A percentile compares a stretch with the other conserved stretches of the same genome.
phyloP scores from a whole-genome alignment of 2,329 filamentous ascomycete genomes.

The Metarhizium sp. region DNA sequence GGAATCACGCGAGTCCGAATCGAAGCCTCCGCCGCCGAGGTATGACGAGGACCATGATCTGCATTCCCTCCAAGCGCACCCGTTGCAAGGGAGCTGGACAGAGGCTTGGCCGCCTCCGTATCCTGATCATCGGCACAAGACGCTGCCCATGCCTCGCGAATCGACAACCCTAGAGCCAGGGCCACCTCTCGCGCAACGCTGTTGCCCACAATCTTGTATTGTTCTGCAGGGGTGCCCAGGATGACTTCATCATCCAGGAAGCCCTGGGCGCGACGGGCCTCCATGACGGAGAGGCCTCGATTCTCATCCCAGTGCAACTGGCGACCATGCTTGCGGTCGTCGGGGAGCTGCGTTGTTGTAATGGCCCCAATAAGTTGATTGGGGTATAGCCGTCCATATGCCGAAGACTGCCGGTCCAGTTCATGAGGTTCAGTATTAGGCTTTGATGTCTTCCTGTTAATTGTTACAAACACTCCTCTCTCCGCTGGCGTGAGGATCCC shows the following conservation, averaged over 20 bases:
- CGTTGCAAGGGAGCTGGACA: background rate
- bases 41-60: background rate
- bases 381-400: conserved; percentile 45
- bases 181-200: conserved; percentile 63
- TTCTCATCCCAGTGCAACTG: conserved; percentile 57
- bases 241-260: conserved; percentile 63
- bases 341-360: conserved; percentile 39
- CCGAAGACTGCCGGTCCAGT: conserved; percentile 23
- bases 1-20: background rate
- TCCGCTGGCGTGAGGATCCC: conserved; percentile 30
- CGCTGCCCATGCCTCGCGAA: conserved; percentile 44
- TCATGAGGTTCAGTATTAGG: too few species aligned
- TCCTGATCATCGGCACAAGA: conserved; percentile 6
- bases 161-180: conserved; percentile 52
- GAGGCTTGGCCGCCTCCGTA: background rate
- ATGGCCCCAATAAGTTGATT: conserved; percentile 52
- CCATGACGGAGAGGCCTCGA: conserved; percentile 54
- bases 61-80: background rate
- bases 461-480: conserved; percentile 23
- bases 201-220: conserved; percentile 65
- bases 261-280: conserved; percentile 60
- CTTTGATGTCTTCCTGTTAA: background rate
- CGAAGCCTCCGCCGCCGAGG: background rate
- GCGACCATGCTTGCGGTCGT: conserved; percentile 46
- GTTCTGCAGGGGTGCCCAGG: conserved; percentile 43